Base-by-base conservation (phyloP, 805 yeast species). In the Spathaspora hagerdaliae region DNA sequence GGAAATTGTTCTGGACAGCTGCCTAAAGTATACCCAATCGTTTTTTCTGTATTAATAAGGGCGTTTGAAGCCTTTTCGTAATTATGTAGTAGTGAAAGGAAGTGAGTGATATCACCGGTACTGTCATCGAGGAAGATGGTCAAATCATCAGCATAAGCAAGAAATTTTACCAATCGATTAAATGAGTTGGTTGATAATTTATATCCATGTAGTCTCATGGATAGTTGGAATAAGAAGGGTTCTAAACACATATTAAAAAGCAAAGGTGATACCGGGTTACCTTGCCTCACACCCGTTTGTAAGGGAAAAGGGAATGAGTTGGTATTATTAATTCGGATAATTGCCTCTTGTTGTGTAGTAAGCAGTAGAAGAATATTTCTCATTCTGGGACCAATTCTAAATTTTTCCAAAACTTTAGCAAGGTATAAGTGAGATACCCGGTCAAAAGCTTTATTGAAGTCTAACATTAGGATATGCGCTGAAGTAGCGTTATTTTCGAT, bases 381-480 rank as follows among this genome's bases (percentile, higher is more conserved):
- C 26, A 33, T 33, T 14, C 27, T 15, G 15, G 31, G 33, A 7
- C 42, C 42, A 9, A 39, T 14, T 14, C 15, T 31, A 10, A 31
- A 14, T 26, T 15, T 31, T 15, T 39, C 24, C 6, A 34, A 13
- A 5, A 39, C 24, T 31, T 31, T 31, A 14, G 10, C 6, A 14
- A 39, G 12, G 15, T 24, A 38, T 10, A 13, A n/a, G 9, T 13
- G 26, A 6, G 26, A 24, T 2, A 38, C 27, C 4, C 31, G 27
- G 27, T 38, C 31, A 38, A 38, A 38, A 3, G 40, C 40, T 38
- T 38, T 38, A 27, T 38, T 24, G 27, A 38, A 38, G 27, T 38
- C 31, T 11, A 29, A 9, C 9, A 29, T 11, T 12, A 39, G 19
- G 15, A 14, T 15, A 5, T 29, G 32, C 12, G 12, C 32, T 9